Evolutionary conservation across 2,329 filamentous ascomycete species (phyloP).

Genomic region (Lanzia echinophila): DNA sequence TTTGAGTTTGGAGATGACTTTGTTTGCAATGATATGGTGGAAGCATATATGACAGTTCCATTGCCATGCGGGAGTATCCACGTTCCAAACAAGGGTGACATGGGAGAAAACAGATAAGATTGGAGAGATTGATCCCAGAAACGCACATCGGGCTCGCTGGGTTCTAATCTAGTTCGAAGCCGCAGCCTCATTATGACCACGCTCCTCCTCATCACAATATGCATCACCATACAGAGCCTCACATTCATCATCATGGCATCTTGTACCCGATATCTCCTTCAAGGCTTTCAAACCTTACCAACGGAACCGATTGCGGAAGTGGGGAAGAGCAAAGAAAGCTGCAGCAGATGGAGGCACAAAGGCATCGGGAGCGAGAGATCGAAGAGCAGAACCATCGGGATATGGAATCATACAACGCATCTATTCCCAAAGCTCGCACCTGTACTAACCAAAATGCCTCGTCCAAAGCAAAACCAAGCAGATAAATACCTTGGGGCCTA

Average conservation of each 20-base stretch:
- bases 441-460: too few species aligned
- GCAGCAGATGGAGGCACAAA: constrained; percentile 53
- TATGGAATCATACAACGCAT: constrained; percentile 82
- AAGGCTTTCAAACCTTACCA: too few species aligned
- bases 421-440: constrained; percentile 72
- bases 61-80: too few species aligned
- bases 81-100: too few species aligned
- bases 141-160: constrained; percentile 54
- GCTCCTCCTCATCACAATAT: too few species aligned
- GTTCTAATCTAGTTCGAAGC: constrained; percentile 53
- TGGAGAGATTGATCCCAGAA: constrained; percentile 45
- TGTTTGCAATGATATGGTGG: constrained; percentile 46
- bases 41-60: constrained; percentile 47
- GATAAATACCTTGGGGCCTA: too few species aligned
- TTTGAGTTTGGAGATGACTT: constrained; percentile 48
- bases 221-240: too few species aligned
- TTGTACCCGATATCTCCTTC: too few species aligned
- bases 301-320: too few species aligned
- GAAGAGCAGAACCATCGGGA: constrained; percentile 68
- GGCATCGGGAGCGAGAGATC: constrained; percentile 46
- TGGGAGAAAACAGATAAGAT: constrained; percentile 50
- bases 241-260: too few species aligned
- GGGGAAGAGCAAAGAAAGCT: constrained; percentile 49
- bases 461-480: constrained; percentile 26
- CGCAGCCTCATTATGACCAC: too few species aligned